phyloP scores from a whole-genome alignment of 768 basidiomycete species.

The Cyclocybe aegerita region DNA sequence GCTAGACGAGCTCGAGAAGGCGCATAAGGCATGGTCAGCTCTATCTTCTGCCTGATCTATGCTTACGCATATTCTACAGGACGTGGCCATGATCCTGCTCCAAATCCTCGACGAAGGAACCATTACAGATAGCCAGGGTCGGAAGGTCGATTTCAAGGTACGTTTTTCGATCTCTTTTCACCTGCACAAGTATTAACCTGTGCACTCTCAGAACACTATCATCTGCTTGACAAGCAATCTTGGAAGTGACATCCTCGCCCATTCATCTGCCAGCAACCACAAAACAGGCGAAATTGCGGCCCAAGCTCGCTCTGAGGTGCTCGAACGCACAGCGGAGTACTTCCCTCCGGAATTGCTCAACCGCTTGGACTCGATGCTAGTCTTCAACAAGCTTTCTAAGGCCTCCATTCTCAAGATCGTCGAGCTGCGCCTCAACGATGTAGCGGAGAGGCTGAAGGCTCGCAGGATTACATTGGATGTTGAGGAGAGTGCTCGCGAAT shows the following conservation, averaged over 20 bases:
- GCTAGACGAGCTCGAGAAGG: constrained; percentile 91
- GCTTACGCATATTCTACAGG: constrained; percentile 33
- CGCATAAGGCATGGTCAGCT: constrained; percentile 62
- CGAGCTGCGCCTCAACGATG: constrained; percentile 70
- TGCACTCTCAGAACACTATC: constrained; percentile 69
- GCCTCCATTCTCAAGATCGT: constrained; percentile 79
- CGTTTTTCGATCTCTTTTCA: background rate
- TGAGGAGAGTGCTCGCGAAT: constrained; percentile 55
- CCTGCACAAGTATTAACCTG: background rate
- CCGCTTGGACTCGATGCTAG: constrained; percentile 81
- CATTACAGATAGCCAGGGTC: constrained; percentile 88
- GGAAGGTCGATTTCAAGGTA: constrained; percentile 89
- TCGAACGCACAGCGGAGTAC: constrained; percentile 72
- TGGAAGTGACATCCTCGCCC: constrained; percentile 74
- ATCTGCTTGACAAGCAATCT: constrained; percentile 90
- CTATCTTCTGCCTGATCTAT: background rate
- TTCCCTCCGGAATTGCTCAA: constrained; percentile 93
- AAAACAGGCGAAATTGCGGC: constrained; percentile 62
- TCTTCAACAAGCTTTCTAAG: constrained; percentile 88
- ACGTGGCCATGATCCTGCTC: constrained; percentile 86
- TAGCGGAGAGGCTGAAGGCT: constrained; percentile 60
- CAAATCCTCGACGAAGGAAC: constrained; percentile 91
- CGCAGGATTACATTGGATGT: constrained; percentile 74
- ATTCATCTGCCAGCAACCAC: constrained; percentile 56
- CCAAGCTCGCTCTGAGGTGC: constrained; percentile 63